phyloP scores from a whole-genome alignment of 1,284 basidiomycete species.

The Neotropicomus parvogracilis region DNA sequence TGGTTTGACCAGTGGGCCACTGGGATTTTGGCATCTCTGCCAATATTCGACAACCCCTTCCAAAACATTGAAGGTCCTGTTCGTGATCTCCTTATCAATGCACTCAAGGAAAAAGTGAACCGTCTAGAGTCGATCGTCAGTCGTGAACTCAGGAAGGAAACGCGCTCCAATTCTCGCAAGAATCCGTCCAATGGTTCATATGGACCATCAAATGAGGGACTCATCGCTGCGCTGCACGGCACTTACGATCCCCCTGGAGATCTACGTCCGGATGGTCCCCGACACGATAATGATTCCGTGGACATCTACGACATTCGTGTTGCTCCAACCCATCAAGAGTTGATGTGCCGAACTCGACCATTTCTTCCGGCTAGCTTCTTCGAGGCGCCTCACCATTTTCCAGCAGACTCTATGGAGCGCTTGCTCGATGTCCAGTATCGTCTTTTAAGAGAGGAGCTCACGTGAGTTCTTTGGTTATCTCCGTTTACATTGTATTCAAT shows the following conservation, averaged over 20 bases:
- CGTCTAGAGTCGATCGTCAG: conserved; percentile 45
- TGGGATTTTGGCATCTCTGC: conserved; percentile 36
- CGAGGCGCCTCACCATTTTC: conserved; percentile 58
- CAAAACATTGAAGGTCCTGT: conserved; percentile 24
- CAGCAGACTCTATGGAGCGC: conserved; percentile 52
- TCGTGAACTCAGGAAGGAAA: conserved; percentile 29
- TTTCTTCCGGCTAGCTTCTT: conserved; percentile 58
- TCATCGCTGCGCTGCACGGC: conserved; percentile 39
- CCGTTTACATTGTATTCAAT: neutral
- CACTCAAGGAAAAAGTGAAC: conserved; percentile 39
- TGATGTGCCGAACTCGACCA: conserved; percentile 43
- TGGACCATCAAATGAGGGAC: conserved; percentile 27
- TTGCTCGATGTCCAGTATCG: conserved; percentile 70
- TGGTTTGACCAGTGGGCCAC: conserved; percentile 50
- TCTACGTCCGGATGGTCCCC: conserved; percentile 45
- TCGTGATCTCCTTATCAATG: conserved; percentile 38
- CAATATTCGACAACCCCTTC: conserved; percentile 38
- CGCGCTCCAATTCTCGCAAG: conserved; percentile 19
- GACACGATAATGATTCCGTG: conserved; percentile 64
- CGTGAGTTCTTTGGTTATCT: conserved; percentile 38
- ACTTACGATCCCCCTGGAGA: conserved; percentile 55
- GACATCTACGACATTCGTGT: conserved; percentile 57
- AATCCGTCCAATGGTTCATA: neutral
- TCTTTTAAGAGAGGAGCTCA: conserved; percentile 64
- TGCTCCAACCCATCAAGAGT: conserved; percentile 61